Evolutionary conservation across 148 eudicot genomes (phyloP), one percentile per base, ranked within the genome.

Genomic region (Gaultheria prostrata): DNA sequence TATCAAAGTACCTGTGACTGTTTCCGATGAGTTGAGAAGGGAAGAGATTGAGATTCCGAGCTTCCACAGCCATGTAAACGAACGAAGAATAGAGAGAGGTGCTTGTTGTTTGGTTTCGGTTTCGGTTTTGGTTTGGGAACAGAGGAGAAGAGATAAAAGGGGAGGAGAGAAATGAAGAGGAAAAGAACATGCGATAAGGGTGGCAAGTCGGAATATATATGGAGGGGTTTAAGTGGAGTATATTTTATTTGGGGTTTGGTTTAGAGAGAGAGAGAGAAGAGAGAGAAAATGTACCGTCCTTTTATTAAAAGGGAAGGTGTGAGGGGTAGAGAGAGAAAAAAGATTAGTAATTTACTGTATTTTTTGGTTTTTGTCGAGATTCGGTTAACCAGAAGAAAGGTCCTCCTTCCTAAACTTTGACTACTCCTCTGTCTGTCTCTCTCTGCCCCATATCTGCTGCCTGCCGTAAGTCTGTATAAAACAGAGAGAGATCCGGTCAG

Each of bases 41-140:
- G n/a, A 86, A 88, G 46, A 86, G 86, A 77, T 78, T 81, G 61
- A 83, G 85, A 79, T 88, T 87, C 18, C 84, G 82, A 49, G 92
- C 89, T 81, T 90, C 90, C 46, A 90, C 92, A 2, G 89, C 91
- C 89, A 89, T 85, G 48, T 73, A 79, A 82, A 50, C 65, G 63
- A 33, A 49, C 18, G 15, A 17, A 33, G 82, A 54, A 26, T 33
- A 2, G 2, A 28, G 15, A 49, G 61, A 7, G 32, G 15, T 50
- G 17, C 10, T 15, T 71, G 50, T 53, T 53, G 10, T 35, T 57
- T 59, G 70, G 26, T 30, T 78, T 56, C 11, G 67, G 70, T 57
- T 35, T 57, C 39, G 70, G 26, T 30, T 78, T 56, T 17, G 67
- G 70, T 57, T 69, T 73, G 28, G 72, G 51, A 53, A 59, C 46